Conservation (phyloP, 495 filamentous ascomycete species). For the Penicillium macrosclerotiorum region DNA sequence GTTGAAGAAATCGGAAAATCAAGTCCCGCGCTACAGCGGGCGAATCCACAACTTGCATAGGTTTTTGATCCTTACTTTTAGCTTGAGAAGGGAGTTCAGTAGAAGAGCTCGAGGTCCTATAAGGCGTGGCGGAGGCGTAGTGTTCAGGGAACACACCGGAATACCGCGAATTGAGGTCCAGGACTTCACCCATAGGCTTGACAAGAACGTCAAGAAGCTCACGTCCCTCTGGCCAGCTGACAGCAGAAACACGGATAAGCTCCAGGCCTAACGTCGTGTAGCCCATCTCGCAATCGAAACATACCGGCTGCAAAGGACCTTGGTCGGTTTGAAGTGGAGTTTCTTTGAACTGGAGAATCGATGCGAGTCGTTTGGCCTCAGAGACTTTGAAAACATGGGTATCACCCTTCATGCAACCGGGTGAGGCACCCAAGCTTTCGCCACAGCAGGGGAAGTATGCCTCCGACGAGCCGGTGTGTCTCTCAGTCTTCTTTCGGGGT, state of each 20-base stretch:
- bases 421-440: conserved; percentile 60
- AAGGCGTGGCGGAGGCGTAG: conserved; percentile 64
- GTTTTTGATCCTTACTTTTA: conserved; percentile 18
- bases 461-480: conserved; percentile 43
- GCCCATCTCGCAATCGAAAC: conserved; percentile 96
- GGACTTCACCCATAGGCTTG: conserved; percentile 72
- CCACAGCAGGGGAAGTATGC: conserved; percentile 76
- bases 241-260: conserved; percentile 81
- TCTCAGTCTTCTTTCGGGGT: conserved; percentile 44
- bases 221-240: conserved; percentile 78
- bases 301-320: conserved; percentile 51
- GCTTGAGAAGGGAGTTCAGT: conserved; percentile 7
- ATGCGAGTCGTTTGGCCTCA: conserved; percentile 70
- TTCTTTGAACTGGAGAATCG: conserved; percentile 71
- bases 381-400: conserved; percentile 88
- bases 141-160: conserved; percentile 80
- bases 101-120: conserved; percentile 31
- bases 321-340: conserved; percentile 63
- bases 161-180: conserved; percentile 88
- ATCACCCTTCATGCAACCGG: conserved; percentile 66
- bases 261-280: conserved; percentile 87
- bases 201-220: conserved; percentile 82
- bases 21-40: conserved; percentile 69
- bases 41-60: conserved; percentile 66
- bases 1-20: conserved; percentile 67